Evolutionary conservation across 2,329 filamentous ascomycete species (phyloP).

Genomic region (Aciculosporium take): DNA sequence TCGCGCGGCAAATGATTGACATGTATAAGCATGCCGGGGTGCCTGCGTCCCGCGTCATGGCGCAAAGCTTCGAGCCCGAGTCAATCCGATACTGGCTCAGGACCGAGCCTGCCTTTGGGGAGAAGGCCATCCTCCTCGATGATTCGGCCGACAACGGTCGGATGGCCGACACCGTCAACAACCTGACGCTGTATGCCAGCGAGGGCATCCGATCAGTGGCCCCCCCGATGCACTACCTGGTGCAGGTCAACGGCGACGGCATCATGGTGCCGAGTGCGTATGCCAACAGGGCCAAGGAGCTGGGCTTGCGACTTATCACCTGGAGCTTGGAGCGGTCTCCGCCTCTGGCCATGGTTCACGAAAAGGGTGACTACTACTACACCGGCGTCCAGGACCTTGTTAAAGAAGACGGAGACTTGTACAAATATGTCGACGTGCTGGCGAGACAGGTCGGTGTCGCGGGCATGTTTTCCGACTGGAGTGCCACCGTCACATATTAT

Average conservation of each 20-base stretch:
- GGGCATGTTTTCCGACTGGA: conserved; percentile 57
- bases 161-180: conserved; percentile 39
- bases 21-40: conserved; percentile 41
- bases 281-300: conserved; percentile 42
- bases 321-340: conserved; percentile 57
- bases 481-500: conserved; percentile 53
- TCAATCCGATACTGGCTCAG: conserved; percentile 55
- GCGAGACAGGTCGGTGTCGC: conserved; percentile 44
- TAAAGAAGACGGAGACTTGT: conserved; percentile 51
- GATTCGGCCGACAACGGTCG: conserved; percentile 41
- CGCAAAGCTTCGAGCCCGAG: conserved; percentile 51
- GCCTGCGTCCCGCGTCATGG: conserved; percentile 38
- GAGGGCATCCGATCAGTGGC: conserved; percentile 48
- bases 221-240: conserved; percentile 48
- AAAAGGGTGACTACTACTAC: conserved; percentile 40
- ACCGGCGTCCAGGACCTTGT: conserved; percentile 38
- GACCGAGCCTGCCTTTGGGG: conserved; percentile 43
- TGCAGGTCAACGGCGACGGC: conserved; percentile 33
- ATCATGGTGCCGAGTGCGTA: conserved; percentile 50
- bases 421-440: conserved; percentile 50
- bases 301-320: conserved; percentile 49
- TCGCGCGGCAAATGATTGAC: conserved; percentile 50
- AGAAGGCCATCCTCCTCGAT: conserved; percentile 52
- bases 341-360: conserved; percentile 35
- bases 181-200: conserved; percentile 39